Percentiles rank a stretch among this genome's conserved stretches.
Conservation (phyloP, 2,329 filamentous ascomycete genomes). For the Monascus ruber region DNA sequence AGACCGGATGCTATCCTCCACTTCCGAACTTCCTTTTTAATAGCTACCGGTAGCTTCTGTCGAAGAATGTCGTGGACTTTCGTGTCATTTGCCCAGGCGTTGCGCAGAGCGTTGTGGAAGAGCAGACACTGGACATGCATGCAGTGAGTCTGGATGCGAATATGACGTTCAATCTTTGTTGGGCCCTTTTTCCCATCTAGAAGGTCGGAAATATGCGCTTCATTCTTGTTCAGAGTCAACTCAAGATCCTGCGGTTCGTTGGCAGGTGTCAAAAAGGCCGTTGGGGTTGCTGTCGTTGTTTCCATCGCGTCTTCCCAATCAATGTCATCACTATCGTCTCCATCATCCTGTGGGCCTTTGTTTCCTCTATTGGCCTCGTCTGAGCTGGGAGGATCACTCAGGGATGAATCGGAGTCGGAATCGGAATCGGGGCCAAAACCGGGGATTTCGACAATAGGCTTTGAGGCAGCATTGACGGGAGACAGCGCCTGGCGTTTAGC, state of each 20-base stretch:
- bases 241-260: slow-evolving; percentile 57
- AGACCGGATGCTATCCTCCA: slow-evolving; percentile 62
- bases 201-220: slow-evolving; percentile 49
- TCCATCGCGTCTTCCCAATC: slow-evolving; percentile 48
- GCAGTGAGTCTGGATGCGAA: slow-evolving; percentile 69
- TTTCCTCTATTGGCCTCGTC: slow-evolving; percentile 42
- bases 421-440: slow-evolving; percentile 14
- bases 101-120: slow-evolving; percentile 79
- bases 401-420: slow-evolving; percentile 22
- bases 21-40: slow-evolving; percentile 62
- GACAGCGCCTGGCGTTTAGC: slow-evolving; percentile 21
- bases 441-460: slow-evolving; percentile 12
- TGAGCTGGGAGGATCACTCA: slow-evolving; percentile 23
- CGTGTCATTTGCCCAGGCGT: slow-evolving; percentile 69
- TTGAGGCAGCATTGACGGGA: slow-evolving; percentile 11
- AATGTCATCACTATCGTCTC: slow-evolving; percentile 51
- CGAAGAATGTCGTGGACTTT: slow-evolving; percentile 66
- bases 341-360: slow-evolving; percentile 42
- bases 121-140: slow-evolving; percentile 80
- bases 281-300: slow-evolving; percentile 25
- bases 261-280: slow-evolving; percentile 30
- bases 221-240: slow-evolving; percentile 49
- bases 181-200: slow-evolving; percentile 67
- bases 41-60: slow-evolving; percentile 55
- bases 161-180: slow-evolving; percentile 69